A percentile compares a stretch with the other conserved stretches of the same genome.
phyloP scores from a whole-genome alignment of 1,284 basidiomycete genomes.

The Phylloboletellus chloephorus region DNA sequence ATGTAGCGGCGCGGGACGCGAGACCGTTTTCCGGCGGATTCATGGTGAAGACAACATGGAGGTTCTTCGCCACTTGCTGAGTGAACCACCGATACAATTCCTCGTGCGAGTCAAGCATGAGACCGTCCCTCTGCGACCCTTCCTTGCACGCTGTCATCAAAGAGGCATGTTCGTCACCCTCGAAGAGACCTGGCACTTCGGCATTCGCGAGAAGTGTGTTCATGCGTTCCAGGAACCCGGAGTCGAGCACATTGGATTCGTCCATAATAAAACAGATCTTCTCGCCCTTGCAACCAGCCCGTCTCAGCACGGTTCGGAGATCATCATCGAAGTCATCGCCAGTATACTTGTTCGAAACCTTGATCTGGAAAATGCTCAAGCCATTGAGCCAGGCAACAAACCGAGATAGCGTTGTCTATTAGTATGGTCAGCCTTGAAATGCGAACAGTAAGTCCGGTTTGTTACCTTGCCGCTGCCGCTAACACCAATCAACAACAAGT shows the following conservation, averaged over 20 bases:
- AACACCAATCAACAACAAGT: conserved; percentile 94
- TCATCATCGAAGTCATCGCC: conserved; percentile 99
- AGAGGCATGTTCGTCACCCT: conserved; percentile 94
- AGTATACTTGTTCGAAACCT: conserved; percentile 97
- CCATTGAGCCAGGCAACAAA: conserved; percentile 99
- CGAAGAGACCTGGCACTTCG: conserved; percentile 98
- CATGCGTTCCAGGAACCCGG: conserved; percentile 98
- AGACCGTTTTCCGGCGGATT: conserved; percentile 96
- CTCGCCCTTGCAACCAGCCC: conserved; percentile 96
- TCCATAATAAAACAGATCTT: conserved; percentile 99
- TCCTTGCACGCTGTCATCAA: conserved; percentile 99
- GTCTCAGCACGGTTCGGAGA: conserved; percentile 86
- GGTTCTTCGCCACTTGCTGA: conserved; percentile 91
- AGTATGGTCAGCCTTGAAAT: conserved; percentile 14
- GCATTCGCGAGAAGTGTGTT: conserved; percentile 98
- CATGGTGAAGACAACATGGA: conserved; percentile 99
- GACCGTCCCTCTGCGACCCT: conserved; percentile 93
- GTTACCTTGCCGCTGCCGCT: conserved; percentile 95
- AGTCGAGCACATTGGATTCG: conserved; percentile 97
- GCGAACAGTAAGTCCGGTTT: neutral
- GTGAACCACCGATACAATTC: conserved; percentile 98
- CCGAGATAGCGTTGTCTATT: conserved; percentile 90
- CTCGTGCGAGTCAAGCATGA: conserved; percentile 98
- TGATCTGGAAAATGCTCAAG: conserved; percentile 97
- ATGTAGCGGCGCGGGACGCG: conserved; percentile 93